Evolutionary conservation across 2,329 filamentous ascomycete species (phyloP).

Genomic region (Pseudocercospora pini-densiflorae): DNA sequence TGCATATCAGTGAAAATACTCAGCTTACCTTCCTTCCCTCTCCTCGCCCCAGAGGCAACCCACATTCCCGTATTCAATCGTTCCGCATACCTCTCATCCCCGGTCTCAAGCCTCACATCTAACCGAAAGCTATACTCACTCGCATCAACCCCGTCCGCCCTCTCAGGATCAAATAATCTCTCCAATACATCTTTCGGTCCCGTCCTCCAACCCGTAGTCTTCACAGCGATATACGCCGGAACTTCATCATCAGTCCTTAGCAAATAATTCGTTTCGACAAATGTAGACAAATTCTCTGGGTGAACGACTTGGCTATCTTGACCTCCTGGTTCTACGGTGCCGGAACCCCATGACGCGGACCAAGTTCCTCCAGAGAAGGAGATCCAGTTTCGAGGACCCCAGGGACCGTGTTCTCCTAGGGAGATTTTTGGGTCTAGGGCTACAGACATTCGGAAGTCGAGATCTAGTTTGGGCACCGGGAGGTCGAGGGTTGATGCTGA

Average conservation of each 20-base stretch:
- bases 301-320: constrained; percentile 28
- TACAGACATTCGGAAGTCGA: constrained; percentile 59
- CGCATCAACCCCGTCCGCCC: constrained; percentile 23
- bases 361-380: constrained; percentile 57
- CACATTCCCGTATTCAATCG: constrained; percentile 25
- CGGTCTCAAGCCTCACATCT: constrained; percentile 26
- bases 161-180: constrained; percentile 23
- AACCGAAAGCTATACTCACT: constrained; percentile 26
- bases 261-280: constrained; percentile 25
- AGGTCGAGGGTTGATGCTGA: constrained; percentile 31
- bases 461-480: constrained; percentile 53
- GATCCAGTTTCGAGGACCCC: constrained; percentile 58
- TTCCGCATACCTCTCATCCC: constrained; percentile 23
- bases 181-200: constrained; percentile 25
- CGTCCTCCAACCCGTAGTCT: constrained; percentile 28
- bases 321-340: constrained; percentile 45
- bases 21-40: constrained; percentile 25
- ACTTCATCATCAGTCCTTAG: constrained; percentile 22
- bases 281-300: constrained; percentile 21
- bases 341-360: constrained; percentile 58
- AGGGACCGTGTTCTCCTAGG: constrained; percentile 49
- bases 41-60: constrained; percentile 25
- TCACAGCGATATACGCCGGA: constrained; percentile 27
- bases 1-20: too few species aligned
- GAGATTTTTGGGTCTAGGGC: constrained; percentile 57